These are phyloP conservation scores for Saccharum spontaneum DNA, from an alignment of 176 grass and related monocot species.

Conservation along the genomic window DNA sequence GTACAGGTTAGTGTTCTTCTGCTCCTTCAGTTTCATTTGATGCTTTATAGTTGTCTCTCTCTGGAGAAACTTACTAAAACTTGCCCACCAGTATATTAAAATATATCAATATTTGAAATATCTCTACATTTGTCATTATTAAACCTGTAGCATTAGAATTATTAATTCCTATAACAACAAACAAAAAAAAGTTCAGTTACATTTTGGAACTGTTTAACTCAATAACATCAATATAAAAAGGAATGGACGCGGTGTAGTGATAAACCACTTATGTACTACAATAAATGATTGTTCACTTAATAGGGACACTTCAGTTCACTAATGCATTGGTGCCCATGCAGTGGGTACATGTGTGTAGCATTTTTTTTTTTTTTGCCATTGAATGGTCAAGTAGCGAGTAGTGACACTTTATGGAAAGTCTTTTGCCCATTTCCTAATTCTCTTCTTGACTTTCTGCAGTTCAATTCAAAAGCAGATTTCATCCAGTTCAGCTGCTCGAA, in stretches of 20 bases:
- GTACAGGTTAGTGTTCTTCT: slow-evolving; percentile 66
- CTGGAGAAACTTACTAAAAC: background rate
- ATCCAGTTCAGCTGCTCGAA: slow-evolving; percentile 58
- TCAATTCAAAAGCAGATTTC: slow-evolving; percentile 93
- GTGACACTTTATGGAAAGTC: background rate
- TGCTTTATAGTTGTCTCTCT: background rate
- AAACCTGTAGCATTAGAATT: background rate
- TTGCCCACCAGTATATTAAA: background rate
- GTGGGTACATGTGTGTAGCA: background rate
- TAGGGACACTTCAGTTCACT: slow-evolving; percentile 1
- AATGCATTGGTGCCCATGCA: background rate
- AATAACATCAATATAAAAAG: background rate
- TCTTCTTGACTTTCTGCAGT: slow-evolving; percentile 53
- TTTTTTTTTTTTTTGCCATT: background rate
- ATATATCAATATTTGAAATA: background rate
- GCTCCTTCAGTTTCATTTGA: background rate
- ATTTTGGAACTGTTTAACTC: background rate
- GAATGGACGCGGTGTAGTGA: background rate
- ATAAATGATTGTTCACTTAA: background rate
- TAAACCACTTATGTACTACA: slow-evolving; percentile 15
- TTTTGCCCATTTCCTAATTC: slow-evolving; percentile 28
- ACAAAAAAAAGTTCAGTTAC: background rate
- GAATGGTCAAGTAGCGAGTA: background rate
- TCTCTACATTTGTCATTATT: background rate
- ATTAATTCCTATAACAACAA: background rate